A percentile compares a stretch with the other conserved stretches of the same genome.
phyloP scores from a whole-genome alignment of 768 basidiomycete species.

The Plicaturopsis crispa region DNA sequence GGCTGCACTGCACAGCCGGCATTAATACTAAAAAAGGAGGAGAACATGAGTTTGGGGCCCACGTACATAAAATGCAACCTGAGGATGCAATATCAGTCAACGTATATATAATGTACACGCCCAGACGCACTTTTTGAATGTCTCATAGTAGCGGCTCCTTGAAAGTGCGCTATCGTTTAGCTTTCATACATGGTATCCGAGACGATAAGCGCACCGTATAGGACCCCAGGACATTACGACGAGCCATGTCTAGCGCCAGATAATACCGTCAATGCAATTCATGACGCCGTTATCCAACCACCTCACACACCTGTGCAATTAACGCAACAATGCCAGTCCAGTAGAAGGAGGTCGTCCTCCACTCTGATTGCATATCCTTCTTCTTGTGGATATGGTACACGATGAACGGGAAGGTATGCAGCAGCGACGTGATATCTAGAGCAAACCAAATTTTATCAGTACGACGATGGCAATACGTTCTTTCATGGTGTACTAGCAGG shows the following conservation, averaged over 20 bases:
- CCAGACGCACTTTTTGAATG: constrained; percentile 21
- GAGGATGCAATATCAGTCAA: neutral
- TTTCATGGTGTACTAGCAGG: too few relatives aligned
- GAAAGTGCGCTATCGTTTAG: too few relatives aligned
- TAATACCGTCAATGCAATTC: neutral
- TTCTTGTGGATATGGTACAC: constrained; percentile 14
- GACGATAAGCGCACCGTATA: too few relatives aligned
- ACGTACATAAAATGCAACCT: constrained; percentile 17
- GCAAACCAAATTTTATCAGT: too few relatives aligned
- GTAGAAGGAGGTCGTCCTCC: constrained; percentile 15
- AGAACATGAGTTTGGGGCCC: neutral
- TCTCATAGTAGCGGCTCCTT: constrained; percentile 24
- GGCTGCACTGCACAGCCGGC: constrained; percentile 13
- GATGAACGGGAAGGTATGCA: constrained; percentile 28
- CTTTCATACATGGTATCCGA: too few relatives aligned
- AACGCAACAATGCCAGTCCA: constrained; percentile 26
- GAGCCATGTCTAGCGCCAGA: constrained; percentile 15
- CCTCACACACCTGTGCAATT: constrained; percentile 17
- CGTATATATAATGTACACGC: neutral
- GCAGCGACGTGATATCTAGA: constrained; percentile 22
- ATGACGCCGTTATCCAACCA: neutral
- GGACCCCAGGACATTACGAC: constrained; percentile 22
- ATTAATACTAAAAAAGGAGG: neutral
- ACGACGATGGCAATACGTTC: too few relatives aligned
- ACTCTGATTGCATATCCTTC: constrained; percentile 16